These are phyloP conservation scores for Hypoxylon perforatum DNA, from an alignment of 495 filamentous ascomycete species.

Conservation along the genomic window DNA sequence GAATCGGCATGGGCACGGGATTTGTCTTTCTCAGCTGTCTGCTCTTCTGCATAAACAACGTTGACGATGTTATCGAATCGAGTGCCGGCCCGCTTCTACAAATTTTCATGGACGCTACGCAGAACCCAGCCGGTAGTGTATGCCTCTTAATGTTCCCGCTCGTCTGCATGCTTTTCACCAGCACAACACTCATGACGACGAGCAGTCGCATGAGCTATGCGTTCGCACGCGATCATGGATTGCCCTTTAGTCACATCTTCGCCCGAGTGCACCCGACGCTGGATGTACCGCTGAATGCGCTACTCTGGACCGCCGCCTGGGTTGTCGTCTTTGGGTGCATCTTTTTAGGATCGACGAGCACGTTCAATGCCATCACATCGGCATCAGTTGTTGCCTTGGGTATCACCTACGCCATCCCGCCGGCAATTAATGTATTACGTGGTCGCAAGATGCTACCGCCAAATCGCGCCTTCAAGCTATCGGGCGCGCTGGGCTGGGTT, in stretches of 20 bases:
- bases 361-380: conserved; percentile 75
- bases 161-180: conserved; percentile 76
- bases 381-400: conserved; percentile 77
- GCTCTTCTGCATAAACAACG: conserved; percentile 70
- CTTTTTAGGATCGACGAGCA: conserved; percentile 77
- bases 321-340: conserved; percentile 78
- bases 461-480: conserved; percentile 69
- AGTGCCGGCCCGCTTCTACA: conserved; percentile 73
- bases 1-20: conserved; percentile 74
- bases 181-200: conserved; percentile 79
- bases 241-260: conserved; percentile 74
- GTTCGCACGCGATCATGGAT: conserved; percentile 77
- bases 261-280: conserved; percentile 71
- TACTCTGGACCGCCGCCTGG: conserved; percentile 71
- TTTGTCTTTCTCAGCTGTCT: conserved; percentile 54
- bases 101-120: conserved; percentile 76
- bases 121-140: conserved; percentile 71
- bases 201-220: conserved; percentile 81
- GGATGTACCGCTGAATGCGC: conserved; percentile 74
- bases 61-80: conserved; percentile 66
- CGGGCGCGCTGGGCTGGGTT: conserved; percentile 67
- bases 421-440: conserved; percentile 71
- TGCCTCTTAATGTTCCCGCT: conserved; percentile 80
- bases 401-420: conserved; percentile 78
- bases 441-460: conserved; percentile 73